A percentile compares a stretch with the other conserved stretches of the same genome.
phyloP scores from a whole-genome alignment of 75 land plant genomes.

The Picea glauca region DNA sequence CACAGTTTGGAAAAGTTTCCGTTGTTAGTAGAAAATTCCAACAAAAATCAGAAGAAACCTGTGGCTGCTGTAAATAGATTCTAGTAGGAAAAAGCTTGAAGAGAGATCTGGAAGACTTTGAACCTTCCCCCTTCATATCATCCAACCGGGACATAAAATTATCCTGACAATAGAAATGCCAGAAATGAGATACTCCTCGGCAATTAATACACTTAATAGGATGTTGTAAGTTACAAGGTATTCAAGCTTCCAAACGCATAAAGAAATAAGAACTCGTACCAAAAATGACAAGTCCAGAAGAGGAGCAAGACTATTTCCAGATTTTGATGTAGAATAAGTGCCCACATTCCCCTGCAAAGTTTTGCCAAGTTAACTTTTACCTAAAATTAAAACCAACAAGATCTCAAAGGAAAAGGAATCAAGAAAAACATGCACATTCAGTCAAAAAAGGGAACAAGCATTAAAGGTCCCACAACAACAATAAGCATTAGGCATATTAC shows the following conservation, averaged over 20 bases:
- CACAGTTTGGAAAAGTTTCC: neutral
- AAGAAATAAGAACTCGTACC: constrained; percentile 1
- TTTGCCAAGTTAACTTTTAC: neutral
- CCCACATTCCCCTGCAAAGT: constrained; percentile 1
- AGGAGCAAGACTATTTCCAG: constrained; percentile 11
- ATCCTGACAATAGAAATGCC: constrained; percentile 20
- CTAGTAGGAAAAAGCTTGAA: constrained; percentile 39
- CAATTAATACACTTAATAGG: neutral
- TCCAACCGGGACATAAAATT: constrained; percentile 39
- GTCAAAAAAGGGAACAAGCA: neutral
- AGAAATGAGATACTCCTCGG: neutral
- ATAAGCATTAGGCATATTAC: neutral
- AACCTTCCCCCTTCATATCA: constrained; percentile 38
- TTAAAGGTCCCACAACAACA: neutral
- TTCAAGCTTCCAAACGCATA: neutral
- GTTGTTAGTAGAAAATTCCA: neutral
- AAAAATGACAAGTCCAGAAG: constrained; percentile 6
- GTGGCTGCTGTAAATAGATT: constrained; percentile 45
- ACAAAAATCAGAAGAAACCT: constrained; percentile 14
- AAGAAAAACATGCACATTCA: neutral
- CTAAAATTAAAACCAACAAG: neutral
- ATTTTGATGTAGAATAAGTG: constrained; percentile 4
- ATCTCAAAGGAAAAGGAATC: neutral
- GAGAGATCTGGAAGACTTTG: constrained; percentile 37
- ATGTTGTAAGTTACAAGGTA: neutral